These are phyloP conservation scores for Trichoderma sp. DNA, from an alignment of 2,329 filamentous ascomycete species.

Conservation along the genomic window DNA sequence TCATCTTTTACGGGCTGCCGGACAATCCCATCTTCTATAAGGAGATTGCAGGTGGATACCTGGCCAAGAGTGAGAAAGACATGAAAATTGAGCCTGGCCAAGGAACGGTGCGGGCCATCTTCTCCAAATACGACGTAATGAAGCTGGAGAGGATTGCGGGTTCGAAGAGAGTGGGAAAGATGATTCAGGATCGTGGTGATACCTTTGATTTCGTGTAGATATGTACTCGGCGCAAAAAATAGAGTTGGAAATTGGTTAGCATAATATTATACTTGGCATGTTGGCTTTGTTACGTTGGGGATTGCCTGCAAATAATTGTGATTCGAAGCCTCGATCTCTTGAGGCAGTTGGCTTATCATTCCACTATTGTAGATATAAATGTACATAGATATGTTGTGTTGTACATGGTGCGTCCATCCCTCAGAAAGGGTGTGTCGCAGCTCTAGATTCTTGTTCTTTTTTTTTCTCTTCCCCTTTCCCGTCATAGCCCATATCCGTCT, in stretches of 20 bases:
- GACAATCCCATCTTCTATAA: conserved; percentile 83
- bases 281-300: not conserved
- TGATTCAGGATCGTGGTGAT: conserved; percentile 81
- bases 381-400: conserved; percentile 14
- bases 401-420: conserved; percentile 18
- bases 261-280: not conserved
- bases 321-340: not conserved
- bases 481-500: not conserved
- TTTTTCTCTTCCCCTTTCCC: not conserved
- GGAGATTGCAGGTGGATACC: conserved; percentile 69
- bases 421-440: not conserved
- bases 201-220: conserved; percentile 86
- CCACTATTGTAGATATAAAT: conserved; percentile 12
- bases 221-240: not conserved
- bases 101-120: conserved; percentile 63
- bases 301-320: not conserved
- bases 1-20: conserved; percentile 88
- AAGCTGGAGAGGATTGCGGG: conserved; percentile 88
- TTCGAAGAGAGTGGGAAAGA: conserved; percentile 72
- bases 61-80: conserved; percentile 59
- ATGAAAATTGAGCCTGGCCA: conserved; percentile 55
- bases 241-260: not conserved
- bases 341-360: not conserved
- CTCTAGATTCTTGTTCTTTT: not conserved
- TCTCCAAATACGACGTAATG: conserved; percentile 86